Evolutionary conservation across 1,284 basidiomycete genomes (phyloP).

Genomic region (Trichosporon sp.): DNA sequence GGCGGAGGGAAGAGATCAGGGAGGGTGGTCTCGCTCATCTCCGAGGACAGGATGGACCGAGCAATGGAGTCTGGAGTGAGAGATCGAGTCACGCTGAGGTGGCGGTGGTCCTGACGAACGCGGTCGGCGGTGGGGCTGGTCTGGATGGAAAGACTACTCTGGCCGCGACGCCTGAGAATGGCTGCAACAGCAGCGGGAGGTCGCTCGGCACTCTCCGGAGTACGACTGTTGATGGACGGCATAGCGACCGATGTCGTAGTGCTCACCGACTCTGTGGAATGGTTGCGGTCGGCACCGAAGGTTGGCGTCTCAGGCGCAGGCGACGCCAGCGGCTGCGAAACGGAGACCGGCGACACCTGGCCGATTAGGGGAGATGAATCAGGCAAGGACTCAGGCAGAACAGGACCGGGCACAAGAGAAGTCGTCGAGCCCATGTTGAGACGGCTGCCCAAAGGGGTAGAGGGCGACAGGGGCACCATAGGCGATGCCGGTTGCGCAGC

Average conservation of each 20-base stretch:
- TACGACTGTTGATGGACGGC: not conserved
- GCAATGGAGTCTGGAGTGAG: not conserved
- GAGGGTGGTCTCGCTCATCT: conserved; percentile 18
- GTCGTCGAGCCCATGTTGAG: not conserved
- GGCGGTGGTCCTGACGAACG: not conserved
- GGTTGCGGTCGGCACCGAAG: not conserved
- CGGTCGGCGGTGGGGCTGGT: not conserved
- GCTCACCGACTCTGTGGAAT: not conserved
- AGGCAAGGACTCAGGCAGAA: not conserved
- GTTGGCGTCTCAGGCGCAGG: not conserved
- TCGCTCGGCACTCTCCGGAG: not conserved
- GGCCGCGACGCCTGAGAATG: not conserved
- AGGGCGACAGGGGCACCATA: not conserved
- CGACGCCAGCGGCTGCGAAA: not conserved
- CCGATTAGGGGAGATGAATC: conserved; percentile 2
- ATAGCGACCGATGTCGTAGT: not conserved
- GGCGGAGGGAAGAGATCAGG: conserved; percentile 14
- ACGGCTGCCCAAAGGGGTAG: not conserved
- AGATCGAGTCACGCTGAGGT: conserved; percentile 2
- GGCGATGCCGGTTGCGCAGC: not conserved
- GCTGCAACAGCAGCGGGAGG: not conserved
- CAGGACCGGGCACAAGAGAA: not conserved
- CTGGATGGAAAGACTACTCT: not conserved
- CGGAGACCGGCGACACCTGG: not conserved
- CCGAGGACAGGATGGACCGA: not conserved